Evolutionary conservation across 106 monocot species (phyloP).

Genomic region (Apostasia shenzhenica): DNA sequence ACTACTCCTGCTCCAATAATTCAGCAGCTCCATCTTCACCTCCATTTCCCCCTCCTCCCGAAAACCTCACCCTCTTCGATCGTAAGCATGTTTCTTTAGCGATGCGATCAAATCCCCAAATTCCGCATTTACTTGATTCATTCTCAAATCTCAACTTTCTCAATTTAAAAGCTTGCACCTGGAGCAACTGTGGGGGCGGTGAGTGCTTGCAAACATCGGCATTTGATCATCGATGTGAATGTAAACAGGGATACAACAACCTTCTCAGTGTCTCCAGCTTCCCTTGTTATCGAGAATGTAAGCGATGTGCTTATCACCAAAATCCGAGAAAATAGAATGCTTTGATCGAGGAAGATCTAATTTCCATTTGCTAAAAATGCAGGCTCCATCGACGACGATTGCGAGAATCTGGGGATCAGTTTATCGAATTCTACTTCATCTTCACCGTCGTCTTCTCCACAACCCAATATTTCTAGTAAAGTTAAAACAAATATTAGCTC

Average conservation of each 20-base stretch:
- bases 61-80: constrained; percentile 12
- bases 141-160: neutral
- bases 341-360: neutral
- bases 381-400: constrained; percentile 23
- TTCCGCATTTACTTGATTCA: neutral
- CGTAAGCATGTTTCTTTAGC: constrained; percentile 3
- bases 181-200: constrained; percentile 20
- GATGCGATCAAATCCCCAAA: neutral
- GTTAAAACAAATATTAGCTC: neutral
- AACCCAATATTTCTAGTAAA: neutral
- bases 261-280: constrained; percentile 18
- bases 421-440: constrained; percentile 2
- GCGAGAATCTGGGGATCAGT: constrained; percentile 14
- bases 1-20: constrained; percentile 13
- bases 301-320: neutral
- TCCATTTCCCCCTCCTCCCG: neutral
- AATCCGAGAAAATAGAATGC: neutral
- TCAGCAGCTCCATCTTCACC: neutral
- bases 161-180: constrained; percentile 11
- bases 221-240: constrained; percentile 19
- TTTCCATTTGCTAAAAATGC: neutral
- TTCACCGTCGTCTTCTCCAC: neutral
- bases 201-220: constrained; percentile 6
- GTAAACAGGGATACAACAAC: constrained; percentile 10
- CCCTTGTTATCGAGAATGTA: constrained; percentile 17